These are phyloP conservation scores for Dothideomycetidae sp. DNA, from an alignment of 2,329 filamentous ascomycete species.

Conservation along the genomic window DNA sequence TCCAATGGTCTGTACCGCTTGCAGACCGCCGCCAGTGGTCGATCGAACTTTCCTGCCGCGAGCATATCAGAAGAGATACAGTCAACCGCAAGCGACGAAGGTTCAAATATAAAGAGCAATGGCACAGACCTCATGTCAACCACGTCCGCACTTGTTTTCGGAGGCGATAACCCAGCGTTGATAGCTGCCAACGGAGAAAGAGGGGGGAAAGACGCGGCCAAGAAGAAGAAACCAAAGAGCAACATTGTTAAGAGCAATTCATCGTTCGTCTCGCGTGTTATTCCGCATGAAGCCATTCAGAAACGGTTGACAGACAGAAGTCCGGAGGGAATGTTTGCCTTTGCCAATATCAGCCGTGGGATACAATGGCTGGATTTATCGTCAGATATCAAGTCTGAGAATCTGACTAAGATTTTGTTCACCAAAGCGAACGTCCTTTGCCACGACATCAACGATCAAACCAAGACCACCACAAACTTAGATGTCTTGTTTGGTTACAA, in stretches of 20 bases:
- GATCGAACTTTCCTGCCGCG: constrained; percentile 20
- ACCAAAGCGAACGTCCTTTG: constrained; percentile 92
- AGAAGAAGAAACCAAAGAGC: constrained; percentile 88
- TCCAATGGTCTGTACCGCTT: constrained; percentile 29
- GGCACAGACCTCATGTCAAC: constrained; percentile 11
- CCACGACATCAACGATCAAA: constrained; percentile 77
- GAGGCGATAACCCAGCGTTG: constrained; percentile 69
- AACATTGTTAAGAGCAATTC: constrained; percentile 98
- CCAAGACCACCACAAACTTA: constrained; percentile 65
- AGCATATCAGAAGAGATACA: constrained; percentile 34
- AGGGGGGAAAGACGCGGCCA: constrained; percentile 46
- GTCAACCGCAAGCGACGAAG: constrained; percentile 31
- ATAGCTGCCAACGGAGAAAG: constrained; percentile 50
- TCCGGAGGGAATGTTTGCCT: constrained; percentile 68
- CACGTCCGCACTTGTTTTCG: constrained; percentile 50
- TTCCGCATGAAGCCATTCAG: constrained; percentile 66
- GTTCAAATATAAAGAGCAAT: constrained; percentile 24
- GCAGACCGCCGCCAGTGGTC: constrained; percentile 28
- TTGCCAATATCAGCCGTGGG: constrained; percentile 89
- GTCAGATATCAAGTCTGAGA: constrained; percentile 65
- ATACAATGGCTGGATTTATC: constrained; percentile 93
- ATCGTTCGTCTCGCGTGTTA: constrained; percentile 93
- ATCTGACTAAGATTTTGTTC: constrained; percentile 89
- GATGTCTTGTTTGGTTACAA: constrained; percentile 94
- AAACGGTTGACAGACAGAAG: constrained; percentile 70